These are phyloP conservation scores for Miamiensis avidus DNA, from an alignment of 169 alveolate genomes.

Conservation along the genomic window DNA sequence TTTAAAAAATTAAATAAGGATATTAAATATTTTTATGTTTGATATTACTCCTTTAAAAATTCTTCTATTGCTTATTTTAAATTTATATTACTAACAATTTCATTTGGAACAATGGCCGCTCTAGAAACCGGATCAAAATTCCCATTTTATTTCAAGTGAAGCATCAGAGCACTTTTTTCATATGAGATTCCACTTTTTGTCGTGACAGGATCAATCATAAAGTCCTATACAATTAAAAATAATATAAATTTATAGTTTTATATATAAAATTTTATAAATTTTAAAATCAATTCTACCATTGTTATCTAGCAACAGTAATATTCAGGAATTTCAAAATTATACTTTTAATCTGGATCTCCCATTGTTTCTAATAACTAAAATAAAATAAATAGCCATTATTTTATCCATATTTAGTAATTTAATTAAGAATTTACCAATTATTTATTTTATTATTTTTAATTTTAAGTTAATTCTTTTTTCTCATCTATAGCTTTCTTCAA, in stretches of 20 bases:
- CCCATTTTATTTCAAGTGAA: slow-evolving; percentile 21
- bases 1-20: no score
- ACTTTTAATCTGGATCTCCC: slow-evolving; percentile 28
- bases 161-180: slow-evolving; percentile 21
- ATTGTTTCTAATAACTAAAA: slow-evolving; percentile 11
- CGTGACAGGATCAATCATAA: slow-evolving; percentile 27
- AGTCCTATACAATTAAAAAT: neutral
- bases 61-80: slow-evolving; percentile 12
- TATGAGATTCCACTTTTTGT: slow-evolving; percentile 22
- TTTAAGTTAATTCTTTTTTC: neutral
- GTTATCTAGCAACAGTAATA: slow-evolving; percentile 28
- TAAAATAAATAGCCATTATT: no score
- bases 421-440: neutral
- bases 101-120: slow-evolving; percentile 12
- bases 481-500: neutral
- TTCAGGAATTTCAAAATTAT: slow-evolving; percentile 24
- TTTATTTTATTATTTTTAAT: neutral
- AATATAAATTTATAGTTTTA: no score
- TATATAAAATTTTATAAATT: no score
- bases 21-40: no score
- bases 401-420: no score
- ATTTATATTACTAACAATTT: slow-evolving; percentile 6
- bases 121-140: slow-evolving; percentile 31
- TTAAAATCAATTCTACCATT: neutral
- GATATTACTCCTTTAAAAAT: neutral